Percentiles rank a stretch among this genome's conserved stretches.
Conservation (phyloP, 2,329 filamentous ascomycete species). For the Cladosporium phlei region DNA sequence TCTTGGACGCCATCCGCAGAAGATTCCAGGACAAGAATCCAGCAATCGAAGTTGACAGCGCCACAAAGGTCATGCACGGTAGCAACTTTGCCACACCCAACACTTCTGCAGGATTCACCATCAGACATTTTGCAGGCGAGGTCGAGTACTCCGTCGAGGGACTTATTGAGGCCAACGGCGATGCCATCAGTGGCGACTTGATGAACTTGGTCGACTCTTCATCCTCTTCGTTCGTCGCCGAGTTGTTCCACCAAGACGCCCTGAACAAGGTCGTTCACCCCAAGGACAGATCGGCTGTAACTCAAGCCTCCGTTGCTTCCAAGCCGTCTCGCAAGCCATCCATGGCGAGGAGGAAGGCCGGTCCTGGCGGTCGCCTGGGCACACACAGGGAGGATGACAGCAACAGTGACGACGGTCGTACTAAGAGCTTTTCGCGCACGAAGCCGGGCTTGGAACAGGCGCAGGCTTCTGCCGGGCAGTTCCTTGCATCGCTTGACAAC, state of each 20-base stretch:
- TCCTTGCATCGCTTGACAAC: slow-evolving; percentile 81
- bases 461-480: slow-evolving; percentile 89
- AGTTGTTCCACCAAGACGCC: slow-evolving; percentile 93
- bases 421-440: slow-evolving; percentile 33
- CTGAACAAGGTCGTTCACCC: slow-evolving; percentile 91
- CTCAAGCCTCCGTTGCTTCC: slow-evolving; percentile 94
- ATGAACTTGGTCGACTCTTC: slow-evolving; percentile 89
- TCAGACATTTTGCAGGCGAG: slow-evolving; percentile 93
- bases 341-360: slow-evolving; percentile 76
- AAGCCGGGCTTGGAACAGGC: slow-evolving; percentile 47
- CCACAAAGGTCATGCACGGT: slow-evolving; percentile 72
- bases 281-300: slow-evolving; percentile 80
- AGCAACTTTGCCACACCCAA: slow-evolving; percentile 89
- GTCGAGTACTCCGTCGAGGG: slow-evolving; percentile 88
- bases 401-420: slow-evolving; percentile 34
- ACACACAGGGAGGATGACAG: slow-evolving; percentile 43
- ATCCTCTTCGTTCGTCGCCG: slow-evolving; percentile 80
- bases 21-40: slow-evolving; percentile 93
- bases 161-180: slow-evolving; percentile 89
- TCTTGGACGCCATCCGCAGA: slow-evolving; percentile 85
- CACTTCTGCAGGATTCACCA: slow-evolving; percentile 72
- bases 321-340: slow-evolving; percentile 90
- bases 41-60: slow-evolving; percentile 72
- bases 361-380: slow-evolving; percentile 47
- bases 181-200: slow-evolving; percentile 90